Base-by-base conservation (phyloP, 306 rosid species). In the Nissolia schottii region DNA sequence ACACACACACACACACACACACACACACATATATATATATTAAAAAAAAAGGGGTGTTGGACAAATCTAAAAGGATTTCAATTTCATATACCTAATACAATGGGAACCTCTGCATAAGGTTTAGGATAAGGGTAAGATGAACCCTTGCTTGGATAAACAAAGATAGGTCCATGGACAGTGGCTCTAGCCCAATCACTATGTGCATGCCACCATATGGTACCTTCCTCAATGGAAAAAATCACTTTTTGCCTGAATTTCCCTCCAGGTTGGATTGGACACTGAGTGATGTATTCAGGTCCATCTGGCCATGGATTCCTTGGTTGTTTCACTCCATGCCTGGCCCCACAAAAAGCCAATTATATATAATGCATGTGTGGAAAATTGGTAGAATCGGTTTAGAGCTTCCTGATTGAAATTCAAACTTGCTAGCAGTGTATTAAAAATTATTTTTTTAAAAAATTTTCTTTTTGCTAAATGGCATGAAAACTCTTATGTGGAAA, bases 161-260 rank as follows among this genome's bases (percentile, higher is more conserved):
- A 12, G 32, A 89, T 81, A 49, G 85, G 75, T 0, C 91, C 91
- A 23, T 86, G 85, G 59, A 79, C 91, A 0, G 89, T 89, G 53
- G 89, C 91, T 46, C 91, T 71, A 13, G 69, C 65, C 91, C 95
- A 89, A 3, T 70, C 84, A n/a, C 84, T 84, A 15, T 89, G 95
- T 62, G 88, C 88, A 71, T 89, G 89, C 95, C 95, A 89, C 95
- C 89, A 89, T 2, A 89, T 4, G 29, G 95, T 85, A 2, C 94
- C 90, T 57, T 76, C 88, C 51, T 84, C 91, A 0, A 2, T 11
- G 3, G 95, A 67, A 15, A 89, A 73, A 2, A 75, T 25, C 15
- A 89, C 8, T 9, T 75, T 74, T 19, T 89, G 85, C 3, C 20
- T 80, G 67, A 83, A 86, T 6, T 2, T 79, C 1, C 43, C 73